These are phyloP conservation scores for Passiflora organensis DNA, from an alignment of 345 rosid species.

Conservation along the genomic window DNA sequence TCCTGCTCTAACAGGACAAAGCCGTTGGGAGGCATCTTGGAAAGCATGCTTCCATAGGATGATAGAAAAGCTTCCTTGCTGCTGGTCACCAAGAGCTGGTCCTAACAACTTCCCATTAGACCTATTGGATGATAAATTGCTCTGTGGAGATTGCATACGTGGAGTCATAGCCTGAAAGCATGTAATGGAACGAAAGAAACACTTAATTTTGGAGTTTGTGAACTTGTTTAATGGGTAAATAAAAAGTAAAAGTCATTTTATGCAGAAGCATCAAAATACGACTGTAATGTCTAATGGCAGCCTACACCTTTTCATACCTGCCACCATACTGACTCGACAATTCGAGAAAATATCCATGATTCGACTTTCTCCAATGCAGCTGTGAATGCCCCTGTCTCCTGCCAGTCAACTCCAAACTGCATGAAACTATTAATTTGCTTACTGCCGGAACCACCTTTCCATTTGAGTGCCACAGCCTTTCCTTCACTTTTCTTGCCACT, in stretches of 20 bases:
- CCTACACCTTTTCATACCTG: slow-evolving; percentile 53
- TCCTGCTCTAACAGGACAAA: slow-evolving; percentile 86
- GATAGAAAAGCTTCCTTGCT: slow-evolving; percentile 74
- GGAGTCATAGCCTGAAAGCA: slow-evolving; percentile 73
- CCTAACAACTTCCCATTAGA: slow-evolving; percentile 50
- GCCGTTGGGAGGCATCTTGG: slow-evolving; percentile 61
- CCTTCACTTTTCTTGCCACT: slow-evolving; percentile 39
- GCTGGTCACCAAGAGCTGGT: slow-evolving; percentile 70
- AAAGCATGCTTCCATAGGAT: slow-evolving; percentile 78
- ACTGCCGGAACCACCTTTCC: slow-evolving; percentile 37
- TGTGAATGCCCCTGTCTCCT: slow-evolving; percentile 76
- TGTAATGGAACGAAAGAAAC: neutral
- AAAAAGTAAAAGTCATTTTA: no score
- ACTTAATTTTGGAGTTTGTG: no score
- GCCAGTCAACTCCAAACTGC: slow-evolving; percentile 72
- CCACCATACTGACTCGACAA: slow-evolving; percentile 97
- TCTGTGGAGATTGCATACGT: slow-evolving; percentile 70
- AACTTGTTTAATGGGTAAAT: no score
- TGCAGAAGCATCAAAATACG: neutral
- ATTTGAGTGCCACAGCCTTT: slow-evolving; percentile 29
- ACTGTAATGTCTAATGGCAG: no score
- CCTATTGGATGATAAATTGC: slow-evolving; percentile 36
- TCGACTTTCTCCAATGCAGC: slow-evolving; percentile 77
- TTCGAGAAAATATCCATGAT: slow-evolving; percentile 87
- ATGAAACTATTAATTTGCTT: slow-evolving; percentile 39